These are phyloP conservation scores for Elaphomyces granulatus DNA, from an alignment of 495 filamentous ascomycete genomes.

Conservation along the genomic window DNA sequence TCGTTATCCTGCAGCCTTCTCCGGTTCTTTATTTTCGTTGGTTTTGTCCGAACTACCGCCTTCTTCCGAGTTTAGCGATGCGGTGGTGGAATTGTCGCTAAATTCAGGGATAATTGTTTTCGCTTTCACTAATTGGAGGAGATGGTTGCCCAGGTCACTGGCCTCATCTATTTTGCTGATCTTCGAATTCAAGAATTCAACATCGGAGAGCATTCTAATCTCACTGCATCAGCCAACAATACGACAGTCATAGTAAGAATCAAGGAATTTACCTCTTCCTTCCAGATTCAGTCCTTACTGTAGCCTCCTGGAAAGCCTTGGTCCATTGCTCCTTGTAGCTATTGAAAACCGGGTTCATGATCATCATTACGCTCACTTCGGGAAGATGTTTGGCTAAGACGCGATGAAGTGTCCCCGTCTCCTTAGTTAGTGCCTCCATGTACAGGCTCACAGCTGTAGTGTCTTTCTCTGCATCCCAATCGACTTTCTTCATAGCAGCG, in stretches of 20 bases:
- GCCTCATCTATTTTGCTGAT: slow-evolving; percentile 73
- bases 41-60: not conserved
- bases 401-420: slow-evolving; percentile 75
- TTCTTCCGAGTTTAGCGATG: not conserved
- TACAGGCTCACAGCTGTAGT: slow-evolving; percentile 44
- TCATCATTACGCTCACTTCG: slow-evolving; percentile 61
- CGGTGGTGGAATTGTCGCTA: not conserved
- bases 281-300: slow-evolving; percentile 48
- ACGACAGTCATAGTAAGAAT: too few species aligned
- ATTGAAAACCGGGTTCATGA: slow-evolving; percentile 81
- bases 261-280: slow-evolving; percentile 67
- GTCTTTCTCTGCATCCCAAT: slow-evolving; percentile 48
- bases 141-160: slow-evolving; percentile 49
- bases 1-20: not conserved
- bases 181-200: slow-evolving; percentile 56
- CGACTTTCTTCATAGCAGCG: slow-evolving; percentile 56
- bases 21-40: not conserved
- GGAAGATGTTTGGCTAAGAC: slow-evolving; percentile 77
- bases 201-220: slow-evolving; percentile 63
- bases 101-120: slow-evolving; percentile 30
- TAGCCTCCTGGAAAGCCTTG: slow-evolving; percentile 53
- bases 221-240: too few species aligned
- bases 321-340: slow-evolving; percentile 77
- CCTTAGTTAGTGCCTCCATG: slow-evolving; percentile 84
- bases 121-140: slow-evolving; percentile 50